Percentiles rank a stretch among this genome's conserved stretches.
Conservation (phyloP, 345 rosid species). For the Nephelium lappaceum region DNA sequence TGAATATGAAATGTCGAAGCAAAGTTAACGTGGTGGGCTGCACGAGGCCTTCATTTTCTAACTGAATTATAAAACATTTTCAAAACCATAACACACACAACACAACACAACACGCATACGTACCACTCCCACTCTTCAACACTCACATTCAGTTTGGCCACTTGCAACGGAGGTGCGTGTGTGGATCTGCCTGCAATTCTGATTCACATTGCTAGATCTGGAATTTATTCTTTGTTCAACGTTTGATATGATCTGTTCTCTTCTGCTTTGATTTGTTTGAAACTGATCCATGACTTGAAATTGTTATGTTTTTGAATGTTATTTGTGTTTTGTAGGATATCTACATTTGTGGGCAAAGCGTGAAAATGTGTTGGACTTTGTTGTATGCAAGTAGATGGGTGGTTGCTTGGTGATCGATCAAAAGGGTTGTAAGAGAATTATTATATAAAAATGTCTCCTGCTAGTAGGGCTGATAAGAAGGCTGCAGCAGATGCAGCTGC, state of each 20-base stretch:
- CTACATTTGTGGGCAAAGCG: background rate
- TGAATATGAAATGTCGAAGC: no score
- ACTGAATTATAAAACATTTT: background rate
- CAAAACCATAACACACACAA: background rate
- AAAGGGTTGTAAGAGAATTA: slow-evolving; percentile 7
- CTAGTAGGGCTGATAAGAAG: slow-evolving; percentile 75
- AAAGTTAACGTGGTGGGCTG: background rate
- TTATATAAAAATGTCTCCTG: slow-evolving; percentile 60
- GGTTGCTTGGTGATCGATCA: background rate
- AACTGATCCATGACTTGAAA: no score
- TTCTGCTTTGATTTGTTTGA: no score
- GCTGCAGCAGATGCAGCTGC: slow-evolving; percentile 92
- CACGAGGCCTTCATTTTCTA: slow-evolving; percentile 6
- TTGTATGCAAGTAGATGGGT: slow-evolving; percentile 21
- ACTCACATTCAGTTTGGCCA: background rate
- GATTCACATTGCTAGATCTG: no score
- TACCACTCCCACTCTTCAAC: background rate
- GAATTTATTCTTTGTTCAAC: no score
- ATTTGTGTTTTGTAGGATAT: no score
- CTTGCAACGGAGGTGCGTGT: background rate
- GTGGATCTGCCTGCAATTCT: no score
- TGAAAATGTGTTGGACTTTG: slow-evolving; percentile 2
- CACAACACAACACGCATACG: background rate
- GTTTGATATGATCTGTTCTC: no score
- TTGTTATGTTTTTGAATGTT: no score